Conservation (phyloP, 2,329 filamentous ascomycete genomes). For the Neonectria magnoliae region DNA sequence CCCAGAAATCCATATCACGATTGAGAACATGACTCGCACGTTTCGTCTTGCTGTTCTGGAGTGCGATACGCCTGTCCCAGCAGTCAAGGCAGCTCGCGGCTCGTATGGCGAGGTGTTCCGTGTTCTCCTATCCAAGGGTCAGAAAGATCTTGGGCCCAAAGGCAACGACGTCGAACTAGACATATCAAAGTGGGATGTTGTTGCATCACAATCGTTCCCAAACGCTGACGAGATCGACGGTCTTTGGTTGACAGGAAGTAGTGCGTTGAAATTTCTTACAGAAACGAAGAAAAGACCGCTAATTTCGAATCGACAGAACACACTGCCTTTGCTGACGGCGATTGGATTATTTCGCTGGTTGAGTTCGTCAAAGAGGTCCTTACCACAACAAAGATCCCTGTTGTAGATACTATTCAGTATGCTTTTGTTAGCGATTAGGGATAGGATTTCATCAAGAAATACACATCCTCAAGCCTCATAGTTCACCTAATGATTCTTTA, state of each 20-base stretch:
- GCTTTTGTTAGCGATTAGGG: background rate
- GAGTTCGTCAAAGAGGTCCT: conserved; percentile 46
- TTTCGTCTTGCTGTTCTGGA: conserved; percentile 45
- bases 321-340: conserved; percentile 51
- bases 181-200: conserved; percentile 46
- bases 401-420: conserved; percentile 47
- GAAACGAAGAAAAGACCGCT: background rate
- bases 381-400: conserved; percentile 42
- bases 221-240: conserved; percentile 42
- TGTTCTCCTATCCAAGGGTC: conserved; percentile 40
- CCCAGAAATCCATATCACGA: background rate
- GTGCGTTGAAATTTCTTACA: conserved; percentile 29
- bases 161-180: conserved; percentile 35
- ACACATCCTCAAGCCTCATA: background rate
- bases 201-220: conserved; percentile 42
- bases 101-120: conserved; percentile 47
- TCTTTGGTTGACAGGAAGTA: conserved; percentile 48
- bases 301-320: conserved; percentile 34
- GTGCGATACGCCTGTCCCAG: conserved; percentile 46
- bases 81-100: conserved; percentile 39
- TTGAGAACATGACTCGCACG: conserved; percentile 33
- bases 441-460: background rate
- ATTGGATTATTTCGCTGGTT: conserved; percentile 54
- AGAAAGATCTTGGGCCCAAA: conserved; percentile 33
- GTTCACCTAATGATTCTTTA: background rate